Evolutionary conservation across 2,329 filamentous ascomycete species (phyloP).

Genomic region (Aspergillus sojae): DNA sequence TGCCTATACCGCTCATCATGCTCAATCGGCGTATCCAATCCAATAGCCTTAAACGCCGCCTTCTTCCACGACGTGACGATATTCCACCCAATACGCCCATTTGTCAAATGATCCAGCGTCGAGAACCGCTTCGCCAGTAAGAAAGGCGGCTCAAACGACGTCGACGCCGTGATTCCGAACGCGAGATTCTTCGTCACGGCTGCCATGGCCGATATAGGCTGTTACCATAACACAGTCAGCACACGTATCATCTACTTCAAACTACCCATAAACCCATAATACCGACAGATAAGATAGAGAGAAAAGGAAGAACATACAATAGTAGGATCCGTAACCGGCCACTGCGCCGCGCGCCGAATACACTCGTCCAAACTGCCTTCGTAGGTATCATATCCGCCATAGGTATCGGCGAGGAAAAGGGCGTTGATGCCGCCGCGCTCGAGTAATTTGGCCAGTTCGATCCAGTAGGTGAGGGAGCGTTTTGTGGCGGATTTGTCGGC

Average conservation of each 20-base stretch:
- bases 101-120: conserved; percentile 64
- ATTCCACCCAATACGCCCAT: conserved; percentile 66
- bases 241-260: no score
- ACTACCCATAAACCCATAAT: no score
- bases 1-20: conserved; percentile 65
- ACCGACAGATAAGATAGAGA: no score
- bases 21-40: conserved; percentile 58
- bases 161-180: conserved; percentile 66
- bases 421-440: conserved; percentile 66
- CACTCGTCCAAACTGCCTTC: conserved; percentile 62
- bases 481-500: conserved; percentile 64
- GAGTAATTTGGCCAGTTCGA: conserved; percentile 63
- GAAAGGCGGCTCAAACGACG: conserved; percentile 65
- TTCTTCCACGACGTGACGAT: conserved; percentile 68
- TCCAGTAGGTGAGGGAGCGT: conserved; percentile 64
- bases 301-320: conserved; percentile 50
- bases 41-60: conserved; percentile 64
- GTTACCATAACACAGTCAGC: conserved; percentile 35
- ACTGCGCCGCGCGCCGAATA: conserved; percentile 64
- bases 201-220: conserved; percentile 66
- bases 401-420: conserved; percentile 67
- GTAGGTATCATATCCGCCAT: conserved; percentile 66
- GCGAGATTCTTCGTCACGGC: conserved; percentile 66
- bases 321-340: conserved; percentile 66
- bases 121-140: conserved; percentile 65